Evolutionary conservation across 495 filamentous ascomycete genomes (phyloP).

Genomic region (Aspergillus steynii): DNA sequence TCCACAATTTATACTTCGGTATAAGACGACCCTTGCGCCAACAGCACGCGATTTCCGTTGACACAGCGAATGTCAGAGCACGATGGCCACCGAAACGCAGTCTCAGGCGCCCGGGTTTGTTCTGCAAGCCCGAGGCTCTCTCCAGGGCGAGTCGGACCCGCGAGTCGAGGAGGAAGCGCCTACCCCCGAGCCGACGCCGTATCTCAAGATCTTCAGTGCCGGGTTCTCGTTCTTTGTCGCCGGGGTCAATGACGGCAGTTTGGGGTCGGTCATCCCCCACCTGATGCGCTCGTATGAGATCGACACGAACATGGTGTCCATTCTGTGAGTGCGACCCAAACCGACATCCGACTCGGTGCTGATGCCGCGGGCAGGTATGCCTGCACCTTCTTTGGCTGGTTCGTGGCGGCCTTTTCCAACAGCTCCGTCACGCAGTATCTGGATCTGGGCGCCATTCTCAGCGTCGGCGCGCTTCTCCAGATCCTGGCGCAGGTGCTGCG

Average conservation of each 20-base stretch:
- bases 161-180: neutral
- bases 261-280: slow-evolving; percentile 58
- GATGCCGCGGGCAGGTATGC: slow-evolving; percentile 20
- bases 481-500: slow-evolving; percentile 30
- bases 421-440: slow-evolving; percentile 28
- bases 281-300: slow-evolving; percentile 48
- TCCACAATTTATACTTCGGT: too few species aligned
- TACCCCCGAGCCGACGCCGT: slow-evolving; percentile 9
- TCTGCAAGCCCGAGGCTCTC: neutral
- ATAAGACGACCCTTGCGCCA: too few species aligned
- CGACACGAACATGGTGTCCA: slow-evolving; percentile 40
- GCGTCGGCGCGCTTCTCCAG: slow-evolving; percentile 27
- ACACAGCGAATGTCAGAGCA: neutral
- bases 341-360: neutral
- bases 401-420: slow-evolving; percentile 33
- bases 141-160: neutral
- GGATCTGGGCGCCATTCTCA: slow-evolving; percentile 28
- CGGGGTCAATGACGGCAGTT: slow-evolving; percentile 47
- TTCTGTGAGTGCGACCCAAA: slow-evolving; percentile 19
- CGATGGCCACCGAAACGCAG: neutral
- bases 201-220: slow-evolving; percentile 28
- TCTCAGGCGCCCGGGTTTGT: neutral
- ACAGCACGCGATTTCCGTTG: neutral
- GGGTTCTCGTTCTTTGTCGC: slow-evolving; percentile 34
- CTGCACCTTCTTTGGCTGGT: slow-evolving; percentile 32